Evolutionary conservation across 805 yeast genomes (phyloP).

Genomic region (Kodamaea leandrae): DNA sequence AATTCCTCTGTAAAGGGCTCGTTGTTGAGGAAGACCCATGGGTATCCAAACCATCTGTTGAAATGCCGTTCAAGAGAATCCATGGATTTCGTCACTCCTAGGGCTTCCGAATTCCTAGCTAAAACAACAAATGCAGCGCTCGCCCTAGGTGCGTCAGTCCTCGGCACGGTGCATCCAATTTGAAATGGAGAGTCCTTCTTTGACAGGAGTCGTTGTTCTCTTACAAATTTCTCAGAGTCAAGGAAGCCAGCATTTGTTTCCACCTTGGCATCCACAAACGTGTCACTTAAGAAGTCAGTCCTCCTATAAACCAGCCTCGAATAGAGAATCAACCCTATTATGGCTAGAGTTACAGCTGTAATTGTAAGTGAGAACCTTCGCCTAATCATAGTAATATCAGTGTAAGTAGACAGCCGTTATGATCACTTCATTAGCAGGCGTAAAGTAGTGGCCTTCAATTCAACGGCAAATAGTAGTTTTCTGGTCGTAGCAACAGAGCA

Average conservation of each 20-base stretch:
- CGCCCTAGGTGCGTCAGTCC: slow-evolving; percentile 45
- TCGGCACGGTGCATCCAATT: slow-evolving; percentile 54
- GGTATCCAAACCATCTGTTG: slow-evolving; percentile 91
- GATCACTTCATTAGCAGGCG: no score
- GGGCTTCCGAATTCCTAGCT: slow-evolving; percentile 75
- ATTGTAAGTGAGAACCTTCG: not conserved
- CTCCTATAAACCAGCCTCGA: not conserved
- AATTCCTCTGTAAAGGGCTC: slow-evolving; percentile 70
- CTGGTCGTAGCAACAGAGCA: no score
- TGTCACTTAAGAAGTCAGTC: not conserved
- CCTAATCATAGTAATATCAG: not conserved
- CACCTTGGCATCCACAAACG: not conserved
- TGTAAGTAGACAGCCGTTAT: no score
- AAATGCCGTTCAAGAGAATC: slow-evolving; percentile 78
- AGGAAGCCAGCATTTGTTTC: not conserved
- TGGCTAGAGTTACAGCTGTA: not conserved
- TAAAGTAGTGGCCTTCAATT: no score
- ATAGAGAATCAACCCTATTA: not conserved
- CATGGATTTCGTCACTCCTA: slow-evolving; percentile 75
- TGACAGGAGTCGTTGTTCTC: slow-evolving; percentile 17
- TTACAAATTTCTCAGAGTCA: slow-evolving; percentile 10
- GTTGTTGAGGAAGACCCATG: slow-evolving; percentile 87
- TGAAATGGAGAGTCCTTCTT: slow-evolving; percentile 44
- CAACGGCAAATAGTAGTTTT: no score
- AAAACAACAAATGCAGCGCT: slow-evolving; percentile 85